A percentile compares a stretch with the other conserved stretches of the same genome.
These are phyloP conservation scores for Hymenoscyphus occultus DNA, from an alignment of 2,329 filamentous ascomycete species.

Conservation along the genomic window DNA sequence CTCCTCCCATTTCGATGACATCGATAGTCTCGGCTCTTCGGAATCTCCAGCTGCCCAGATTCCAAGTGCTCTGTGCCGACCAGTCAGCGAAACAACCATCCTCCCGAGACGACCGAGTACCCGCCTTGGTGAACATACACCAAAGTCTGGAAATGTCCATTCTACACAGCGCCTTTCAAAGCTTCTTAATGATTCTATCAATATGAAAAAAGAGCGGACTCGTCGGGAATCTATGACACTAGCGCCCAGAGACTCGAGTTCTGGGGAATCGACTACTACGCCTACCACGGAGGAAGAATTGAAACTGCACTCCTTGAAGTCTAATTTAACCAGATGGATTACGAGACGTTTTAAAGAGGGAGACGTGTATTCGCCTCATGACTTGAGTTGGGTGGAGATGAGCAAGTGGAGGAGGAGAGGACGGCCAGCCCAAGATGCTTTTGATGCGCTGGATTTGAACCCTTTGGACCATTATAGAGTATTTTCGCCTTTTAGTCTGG, in stretches of 20 bases:
- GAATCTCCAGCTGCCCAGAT: not conserved
- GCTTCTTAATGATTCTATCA: not conserved
- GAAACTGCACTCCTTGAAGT: conserved; percentile 33
- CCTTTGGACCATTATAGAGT: conserved; percentile 88
- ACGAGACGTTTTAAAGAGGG: conserved; percentile 70
- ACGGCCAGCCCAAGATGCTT: conserved; percentile 61
- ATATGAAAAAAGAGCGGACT: not conserved
- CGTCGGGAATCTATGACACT: not conserved
- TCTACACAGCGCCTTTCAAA: not conserved
- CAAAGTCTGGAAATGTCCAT: not conserved
- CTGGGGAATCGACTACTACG: too few relatives aligned
- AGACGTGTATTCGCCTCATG: conserved; percentile 88
- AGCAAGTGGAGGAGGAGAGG: conserved; percentile 68
- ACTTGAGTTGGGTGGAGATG: conserved; percentile 76
- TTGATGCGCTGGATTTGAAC: conserved; percentile 76
- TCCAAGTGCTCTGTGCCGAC: not conserved
- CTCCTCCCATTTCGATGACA: not conserved
- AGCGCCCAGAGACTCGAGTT: not conserved
- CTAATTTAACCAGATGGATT: conserved; percentile 60
- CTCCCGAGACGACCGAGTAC: not conserved
- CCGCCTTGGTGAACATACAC: not conserved
- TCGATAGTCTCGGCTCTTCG: not conserved
- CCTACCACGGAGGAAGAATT: conserved; percentile 14
- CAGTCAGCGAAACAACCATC: not conserved
- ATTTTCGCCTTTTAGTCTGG: conserved; percentile 31